Conservation (phyloP, 257 asterid species). For the Primulina huaijiensis region DNA sequence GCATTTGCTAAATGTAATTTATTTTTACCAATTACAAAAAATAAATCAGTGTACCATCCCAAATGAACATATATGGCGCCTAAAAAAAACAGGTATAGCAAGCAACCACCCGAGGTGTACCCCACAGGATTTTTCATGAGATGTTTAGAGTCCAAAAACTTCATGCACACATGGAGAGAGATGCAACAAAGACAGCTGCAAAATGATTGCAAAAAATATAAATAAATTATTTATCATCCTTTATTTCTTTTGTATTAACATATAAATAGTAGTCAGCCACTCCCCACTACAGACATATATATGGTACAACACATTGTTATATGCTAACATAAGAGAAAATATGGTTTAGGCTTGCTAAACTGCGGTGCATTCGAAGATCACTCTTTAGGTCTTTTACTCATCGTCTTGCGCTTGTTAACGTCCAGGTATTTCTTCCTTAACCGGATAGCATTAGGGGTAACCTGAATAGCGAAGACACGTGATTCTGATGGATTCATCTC, state of each 20-base stretch:
- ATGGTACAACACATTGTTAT: slow-evolving; percentile 17
- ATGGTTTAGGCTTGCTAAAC: slow-evolving; percentile 28
- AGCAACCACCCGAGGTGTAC: neutral
- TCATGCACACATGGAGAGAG: neutral
- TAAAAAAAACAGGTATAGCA: neutral
- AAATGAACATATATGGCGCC: neutral
- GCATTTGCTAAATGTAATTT: no score
- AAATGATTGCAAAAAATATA: slow-evolving; percentile 11
- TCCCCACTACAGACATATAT: slow-evolving; percentile 7
- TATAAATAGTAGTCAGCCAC: neutral
- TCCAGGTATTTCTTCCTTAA: slow-evolving; percentile 87
- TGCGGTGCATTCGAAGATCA: slow-evolving; percentile 30
- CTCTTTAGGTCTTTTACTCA: slow-evolving; percentile 78
- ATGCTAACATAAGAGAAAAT: slow-evolving; percentile 7
- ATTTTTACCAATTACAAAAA: no score
- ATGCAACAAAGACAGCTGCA: slow-evolving; percentile 1
- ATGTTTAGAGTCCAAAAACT: no score
- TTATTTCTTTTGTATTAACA: neutral
- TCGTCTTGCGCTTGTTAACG: slow-evolving; percentile 75
- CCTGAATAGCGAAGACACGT: slow-evolving; percentile 45
- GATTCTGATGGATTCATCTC: neutral
- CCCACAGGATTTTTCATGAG: no score
- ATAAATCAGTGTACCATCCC: no score
- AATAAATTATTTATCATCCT: slow-evolving; percentile 20
- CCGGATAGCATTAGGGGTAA: slow-evolving; percentile 85